phyloP scores from a whole-genome alignment of 1,139 yeast species.

The Suhomyces bokatorum region DNA sequence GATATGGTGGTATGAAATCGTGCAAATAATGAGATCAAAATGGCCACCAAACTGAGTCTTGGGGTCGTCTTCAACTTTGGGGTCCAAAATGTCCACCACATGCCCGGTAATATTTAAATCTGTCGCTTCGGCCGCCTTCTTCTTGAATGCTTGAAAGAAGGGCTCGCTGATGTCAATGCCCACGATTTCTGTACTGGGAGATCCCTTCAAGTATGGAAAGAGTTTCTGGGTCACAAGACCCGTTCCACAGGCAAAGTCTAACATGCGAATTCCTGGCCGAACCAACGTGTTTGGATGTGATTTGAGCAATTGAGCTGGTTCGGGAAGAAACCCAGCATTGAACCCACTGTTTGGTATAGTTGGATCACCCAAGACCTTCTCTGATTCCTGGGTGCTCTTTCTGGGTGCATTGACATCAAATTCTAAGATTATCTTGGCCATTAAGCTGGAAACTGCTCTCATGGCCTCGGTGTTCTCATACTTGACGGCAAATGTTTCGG shows the following conservation, averaged over 20 bases:
- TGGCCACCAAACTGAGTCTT: slow-evolving; percentile 19
- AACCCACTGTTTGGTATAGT: slow-evolving; percentile 16
- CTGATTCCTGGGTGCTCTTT: slow-evolving; percentile 16
- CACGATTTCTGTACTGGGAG: slow-evolving; percentile 21
- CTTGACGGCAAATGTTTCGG: slow-evolving; percentile 20
- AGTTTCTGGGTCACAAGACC: slow-evolving; percentile 37
- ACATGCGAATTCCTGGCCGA: slow-evolving; percentile 28
- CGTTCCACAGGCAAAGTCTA: slow-evolving; percentile 51
- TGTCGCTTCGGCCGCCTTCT: slow-evolving; percentile 15
- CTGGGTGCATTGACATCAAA: slow-evolving; percentile 20
- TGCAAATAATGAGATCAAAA: slow-evolving; percentile 39
- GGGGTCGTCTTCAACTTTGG: slow-evolving; percentile 15
- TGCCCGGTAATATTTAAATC: slow-evolving; percentile 17
- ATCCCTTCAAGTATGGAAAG: slow-evolving; percentile 27
- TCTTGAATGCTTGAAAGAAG: slow-evolving; percentile 27
- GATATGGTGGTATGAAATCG: slow-evolving; percentile 45
- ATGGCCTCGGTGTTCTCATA: slow-evolving; percentile 27
- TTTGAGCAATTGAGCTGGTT: slow-evolving; percentile 12
- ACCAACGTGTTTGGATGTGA: slow-evolving; percentile 20
- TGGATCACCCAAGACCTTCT: slow-evolving; percentile 21
- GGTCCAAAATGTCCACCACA: slow-evolving; percentile 33
- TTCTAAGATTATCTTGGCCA: slow-evolving; percentile 25
- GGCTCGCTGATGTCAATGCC: slow-evolving; percentile 41
- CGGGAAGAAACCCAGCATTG: slow-evolving; percentile 16
- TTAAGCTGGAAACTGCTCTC: slow-evolving; percentile 19